Percentiles rank a stretch among this genome's conserved stretches.
phyloP scores from a whole-genome alignment of 306 rosid genomes.

The Alnus rubra region DNA sequence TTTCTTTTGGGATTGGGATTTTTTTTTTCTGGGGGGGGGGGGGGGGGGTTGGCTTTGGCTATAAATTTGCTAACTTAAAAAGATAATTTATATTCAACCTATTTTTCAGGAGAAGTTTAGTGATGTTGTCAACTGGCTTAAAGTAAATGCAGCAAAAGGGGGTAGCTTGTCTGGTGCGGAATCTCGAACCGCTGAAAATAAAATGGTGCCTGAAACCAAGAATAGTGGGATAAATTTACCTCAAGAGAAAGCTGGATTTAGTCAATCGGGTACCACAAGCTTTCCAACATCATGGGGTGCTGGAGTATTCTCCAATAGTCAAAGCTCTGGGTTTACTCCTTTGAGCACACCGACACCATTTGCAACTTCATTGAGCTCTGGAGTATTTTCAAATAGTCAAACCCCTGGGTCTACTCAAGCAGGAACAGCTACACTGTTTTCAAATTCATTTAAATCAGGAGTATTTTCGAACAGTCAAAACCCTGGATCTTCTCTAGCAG shows the following conservation, averaged over 20 bases:
- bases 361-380: constrained; percentile 13
- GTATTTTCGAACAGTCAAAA: constrained; percentile 21
- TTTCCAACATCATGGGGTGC: constrained; percentile 57
- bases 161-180: constrained; percentile 44
- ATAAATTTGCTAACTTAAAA: constrained; percentile 14
- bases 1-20: background rate
- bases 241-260: constrained; percentile 47
- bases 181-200: constrained; percentile 47
- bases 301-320: constrained; percentile 30
- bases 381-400: constrained; percentile 10
- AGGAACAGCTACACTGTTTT: background rate
- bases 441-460: constrained; percentile 16
- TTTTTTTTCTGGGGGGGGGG: background rate
- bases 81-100: constrained; percentile 17
- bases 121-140: constrained; percentile 91
- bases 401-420: constrained; percentile 11
- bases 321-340: constrained; percentile 14
- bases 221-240: constrained; percentile 43
- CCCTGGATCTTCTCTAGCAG: constrained; percentile 13
- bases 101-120: constrained; percentile 79
- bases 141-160: constrained; percentile 62
- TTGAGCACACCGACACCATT: background rate
- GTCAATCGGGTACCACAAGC: constrained; percentile 40
- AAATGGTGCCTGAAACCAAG: constrained; percentile 40
- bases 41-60: background rate